Base-by-base conservation (phyloP, 345 rosid genomes). In the Pistacia vera region DNA sequence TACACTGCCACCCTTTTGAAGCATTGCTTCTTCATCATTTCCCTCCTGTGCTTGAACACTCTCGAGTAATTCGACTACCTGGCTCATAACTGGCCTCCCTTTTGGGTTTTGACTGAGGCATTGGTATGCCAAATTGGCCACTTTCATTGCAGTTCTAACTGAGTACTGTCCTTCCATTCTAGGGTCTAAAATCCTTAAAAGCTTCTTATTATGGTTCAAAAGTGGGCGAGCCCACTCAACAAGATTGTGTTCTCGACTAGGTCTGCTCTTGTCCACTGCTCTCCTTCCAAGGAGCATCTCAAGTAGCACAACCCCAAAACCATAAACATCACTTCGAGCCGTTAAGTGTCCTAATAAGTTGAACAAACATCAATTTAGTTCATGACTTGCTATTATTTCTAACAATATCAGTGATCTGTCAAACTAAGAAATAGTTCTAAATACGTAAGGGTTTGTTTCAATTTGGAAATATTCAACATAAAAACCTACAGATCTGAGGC, bases 151-250 rank as follows among this genome's bases (percentile, higher is more conserved):
- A 2, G 81, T 81, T 75, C 78, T 89, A 17, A 72, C 79, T 1
- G 90, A 61, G 86, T 91, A 94, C 76, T 96, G 98, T 14, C 97
- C 97, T 28, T 92, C 99, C 85, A 96, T 84, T 82, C 94, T 87
- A 56, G 93, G 97, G 82, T 96, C 99, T 73, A 96, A 72, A 77
- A 96, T 96, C 87, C 90, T 89, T 55, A 90, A 76, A 80, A 91
- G 88, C 90, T 96, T 96, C 85, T 89, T 96, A 61, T 91, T 92
- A 71, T 94, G 83, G 80, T 91, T 91, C 83, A 96, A 66, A 62
- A 96, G 83, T 1, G 98, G 99, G 35, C 97, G 85, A 2, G 98
- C 99, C 99, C 99, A 94, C 66, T 96, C 99, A 20, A 96, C 99
- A 66, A 94, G 82, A 85, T 93, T 96, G 83, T 89, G 95, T 80